Evolutionary conservation across 768 basidiomycete genomes (phyloP).

Genomic region (Boletus pseudopeckii): DNA sequence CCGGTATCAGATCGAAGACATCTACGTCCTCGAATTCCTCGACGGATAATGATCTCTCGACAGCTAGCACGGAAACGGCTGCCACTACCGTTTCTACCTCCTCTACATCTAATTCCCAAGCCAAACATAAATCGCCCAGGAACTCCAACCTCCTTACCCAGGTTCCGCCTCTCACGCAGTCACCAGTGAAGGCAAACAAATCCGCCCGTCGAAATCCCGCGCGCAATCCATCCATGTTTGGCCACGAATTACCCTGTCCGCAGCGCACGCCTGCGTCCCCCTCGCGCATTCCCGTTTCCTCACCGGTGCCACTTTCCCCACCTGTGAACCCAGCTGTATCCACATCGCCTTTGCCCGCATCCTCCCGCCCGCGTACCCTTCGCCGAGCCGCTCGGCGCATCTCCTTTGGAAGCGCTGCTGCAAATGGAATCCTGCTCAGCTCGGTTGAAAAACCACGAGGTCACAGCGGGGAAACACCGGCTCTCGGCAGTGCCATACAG

Average conservation of each 20-base stretch:
- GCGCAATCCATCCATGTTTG: slow-evolving; percentile 66
- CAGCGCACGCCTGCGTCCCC: slow-evolving; percentile 33
- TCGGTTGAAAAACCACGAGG: slow-evolving; percentile 28
- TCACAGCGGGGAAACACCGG: slow-evolving; percentile 34
- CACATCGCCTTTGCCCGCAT: slow-evolving; percentile 14
- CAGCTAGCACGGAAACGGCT: slow-evolving; percentile 30
- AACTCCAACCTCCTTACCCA: slow-evolving; percentile 14
- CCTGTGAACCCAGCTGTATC: slow-evolving; percentile 10
- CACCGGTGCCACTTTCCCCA: slow-evolving; percentile 22
- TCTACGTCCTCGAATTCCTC: slow-evolving; percentile 29
- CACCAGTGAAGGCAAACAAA: slow-evolving; percentile 27
- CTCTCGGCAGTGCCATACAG: slow-evolving; percentile 73
- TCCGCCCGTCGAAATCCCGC: slow-evolving; percentile 41
- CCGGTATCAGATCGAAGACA: slow-evolving; percentile 20
- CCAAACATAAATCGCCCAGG: slow-evolving; percentile 23
- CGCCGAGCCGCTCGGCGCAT: slow-evolving; percentile 51
- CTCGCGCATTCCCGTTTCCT: slow-evolving; percentile 30
- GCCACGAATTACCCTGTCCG: slow-evolving; percentile 56
- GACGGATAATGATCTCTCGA: slow-evolving; percentile 34
- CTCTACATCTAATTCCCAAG: slow-evolving; percentile 16
- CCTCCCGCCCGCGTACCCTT: slow-evolving; percentile 27
- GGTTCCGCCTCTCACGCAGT: slow-evolving; percentile 17
- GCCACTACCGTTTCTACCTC: slow-evolving; percentile 25
- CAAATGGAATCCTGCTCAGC: slow-evolving; percentile 33
- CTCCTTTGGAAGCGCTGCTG: slow-evolving; percentile 55